These are phyloP conservation scores for Chaetothyriales sp. DNA, from an alignment of 2,329 filamentous ascomycete species.

Conservation along the genomic window DNA sequence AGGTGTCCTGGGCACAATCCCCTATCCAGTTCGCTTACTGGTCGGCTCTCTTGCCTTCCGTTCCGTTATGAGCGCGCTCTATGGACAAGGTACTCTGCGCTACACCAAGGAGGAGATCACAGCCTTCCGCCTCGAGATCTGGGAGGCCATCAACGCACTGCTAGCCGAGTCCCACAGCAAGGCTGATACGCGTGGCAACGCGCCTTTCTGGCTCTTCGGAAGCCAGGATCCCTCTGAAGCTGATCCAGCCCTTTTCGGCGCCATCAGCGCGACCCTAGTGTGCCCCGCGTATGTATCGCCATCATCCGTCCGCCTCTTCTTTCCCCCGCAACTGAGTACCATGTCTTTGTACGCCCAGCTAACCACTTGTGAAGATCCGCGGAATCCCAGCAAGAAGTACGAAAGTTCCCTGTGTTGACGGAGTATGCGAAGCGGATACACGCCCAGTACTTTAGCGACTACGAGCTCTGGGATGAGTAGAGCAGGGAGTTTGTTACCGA, in stretches of 20 bases:
- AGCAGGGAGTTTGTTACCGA: no score
- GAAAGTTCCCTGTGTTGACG: no score
- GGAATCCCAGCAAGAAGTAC: no score
- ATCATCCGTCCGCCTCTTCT: no score
- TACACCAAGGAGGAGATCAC: slow-evolving; percentile 37
- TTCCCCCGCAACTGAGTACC: no score
- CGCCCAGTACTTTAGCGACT: no score
- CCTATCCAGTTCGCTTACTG: slow-evolving; percentile 37
- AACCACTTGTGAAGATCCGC: no score
- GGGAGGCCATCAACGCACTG: slow-evolving; percentile 36
- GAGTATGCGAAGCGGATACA: no score
- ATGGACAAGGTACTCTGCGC: slow-evolving; percentile 42
- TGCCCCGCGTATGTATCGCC: no score
- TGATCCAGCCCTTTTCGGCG: slow-evolving; percentile 44
- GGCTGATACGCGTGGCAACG: slow-evolving; percentile 6
- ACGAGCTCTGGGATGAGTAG: no score
- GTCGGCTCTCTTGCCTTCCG: slow-evolving; percentile 38
- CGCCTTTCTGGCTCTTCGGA: slow-evolving; percentile 44
- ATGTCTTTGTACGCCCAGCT: no score
- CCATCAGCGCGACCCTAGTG: slow-evolving; percentile 38
- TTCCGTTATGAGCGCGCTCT: slow-evolving; percentile 28
- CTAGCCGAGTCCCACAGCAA: slow-evolving; percentile 26
- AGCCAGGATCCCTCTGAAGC: slow-evolving; percentile 40
- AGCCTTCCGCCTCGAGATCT: slow-evolving; percentile 35
- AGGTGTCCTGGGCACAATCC: slow-evolving; percentile 22